Percentiles rank a stretch among this genome's conserved stretches.
Evolutionary conservation across 306 rosid species (phyloP).

Genomic region (Sindora glabra): DNA sequence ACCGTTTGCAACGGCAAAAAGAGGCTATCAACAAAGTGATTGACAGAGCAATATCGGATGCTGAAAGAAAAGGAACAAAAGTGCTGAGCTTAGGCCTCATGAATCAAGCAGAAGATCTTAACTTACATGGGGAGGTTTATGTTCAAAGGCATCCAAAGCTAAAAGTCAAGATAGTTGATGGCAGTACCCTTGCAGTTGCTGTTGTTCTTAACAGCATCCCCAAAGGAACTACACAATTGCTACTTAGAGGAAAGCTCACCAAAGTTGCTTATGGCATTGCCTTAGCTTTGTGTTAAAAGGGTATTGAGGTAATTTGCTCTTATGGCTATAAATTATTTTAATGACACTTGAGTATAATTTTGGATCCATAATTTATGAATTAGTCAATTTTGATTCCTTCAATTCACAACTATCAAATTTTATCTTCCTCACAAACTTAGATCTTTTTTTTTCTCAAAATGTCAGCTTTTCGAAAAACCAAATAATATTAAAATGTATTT

Average conservation of each 20-base stretch:
- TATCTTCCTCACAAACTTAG: no score
- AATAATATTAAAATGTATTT: no score
- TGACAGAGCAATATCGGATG: not conserved
- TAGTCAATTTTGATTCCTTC: no score
- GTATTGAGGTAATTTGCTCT: conserved; percentile 13
- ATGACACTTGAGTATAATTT: no score
- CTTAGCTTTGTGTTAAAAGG: conserved; percentile 17
- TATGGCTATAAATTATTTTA: no score
- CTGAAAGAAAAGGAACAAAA: not conserved
- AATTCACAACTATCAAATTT: no score
- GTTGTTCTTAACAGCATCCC: conserved; percentile 31
- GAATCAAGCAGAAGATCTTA: conserved; percentile 30
- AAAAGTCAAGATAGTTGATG: conserved; percentile 34
- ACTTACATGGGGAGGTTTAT: conserved; percentile 28
- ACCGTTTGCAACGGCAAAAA: not conserved
- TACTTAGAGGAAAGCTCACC: conserved; percentile 32
- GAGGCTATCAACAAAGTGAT: not conserved
- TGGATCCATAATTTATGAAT: no score
- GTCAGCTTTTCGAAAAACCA: no score
- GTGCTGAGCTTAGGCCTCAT: not conserved
- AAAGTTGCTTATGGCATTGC: conserved; percentile 33
- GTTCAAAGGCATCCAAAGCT: conserved; percentile 25
- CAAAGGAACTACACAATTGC: conserved; percentile 27
- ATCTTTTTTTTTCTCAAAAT: no score
- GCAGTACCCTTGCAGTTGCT: conserved; percentile 32